These are phyloP conservation scores for Pelargonium citronellum DNA, from an alignment of 441 rosid genomes.

Conservation along the genomic window DNA sequence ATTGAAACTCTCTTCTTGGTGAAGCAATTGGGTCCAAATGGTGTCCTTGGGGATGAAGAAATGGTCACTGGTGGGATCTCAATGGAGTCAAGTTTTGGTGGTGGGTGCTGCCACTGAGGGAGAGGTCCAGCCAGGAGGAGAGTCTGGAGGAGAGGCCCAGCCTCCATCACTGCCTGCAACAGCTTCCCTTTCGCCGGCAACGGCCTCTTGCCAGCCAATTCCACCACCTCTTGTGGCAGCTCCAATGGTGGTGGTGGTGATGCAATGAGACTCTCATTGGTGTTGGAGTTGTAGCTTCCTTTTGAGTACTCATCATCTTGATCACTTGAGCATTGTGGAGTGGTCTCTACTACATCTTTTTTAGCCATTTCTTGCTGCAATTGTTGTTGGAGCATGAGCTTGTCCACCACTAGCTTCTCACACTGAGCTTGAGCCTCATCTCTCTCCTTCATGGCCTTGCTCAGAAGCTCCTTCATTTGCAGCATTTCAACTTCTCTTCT, in stretches of 20 bases:
- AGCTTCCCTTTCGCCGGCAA: slow-evolving; percentile 86
- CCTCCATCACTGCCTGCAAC: slow-evolving; percentile 75
- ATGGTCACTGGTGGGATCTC: slow-evolving; percentile 75
- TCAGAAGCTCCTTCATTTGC: neutral
- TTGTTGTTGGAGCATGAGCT: slow-evolving; percentile 1
- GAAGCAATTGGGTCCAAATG: slow-evolving; percentile 18
- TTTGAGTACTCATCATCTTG: neutral
- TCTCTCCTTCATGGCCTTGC: slow-evolving; percentile 4
- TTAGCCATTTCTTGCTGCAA: neutral
- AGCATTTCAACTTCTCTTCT: neutral
- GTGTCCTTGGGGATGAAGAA: slow-evolving; percentile 36
- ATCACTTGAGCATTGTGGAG: neutral
- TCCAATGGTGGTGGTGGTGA: neutral
- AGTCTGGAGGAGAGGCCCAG: slow-evolving; percentile 79
- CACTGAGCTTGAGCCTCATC: neutral
- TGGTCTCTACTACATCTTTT: neutral
- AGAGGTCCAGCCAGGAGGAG: slow-evolving; percentile 80
- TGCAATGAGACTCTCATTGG: neutral
- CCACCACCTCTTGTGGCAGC: slow-evolving; percentile 23
- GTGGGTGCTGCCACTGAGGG: slow-evolving; percentile 90
- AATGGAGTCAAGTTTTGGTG: slow-evolving; percentile 53
- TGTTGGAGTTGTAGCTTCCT: neutral
- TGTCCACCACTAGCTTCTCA: neutral
- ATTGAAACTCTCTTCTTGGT: slow-evolving; percentile 38
- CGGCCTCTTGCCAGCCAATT: slow-evolving; percentile 43